Conservation (phyloP, 1,284 basidiomycete species). For the Ceratobasidium sp. region DNA sequence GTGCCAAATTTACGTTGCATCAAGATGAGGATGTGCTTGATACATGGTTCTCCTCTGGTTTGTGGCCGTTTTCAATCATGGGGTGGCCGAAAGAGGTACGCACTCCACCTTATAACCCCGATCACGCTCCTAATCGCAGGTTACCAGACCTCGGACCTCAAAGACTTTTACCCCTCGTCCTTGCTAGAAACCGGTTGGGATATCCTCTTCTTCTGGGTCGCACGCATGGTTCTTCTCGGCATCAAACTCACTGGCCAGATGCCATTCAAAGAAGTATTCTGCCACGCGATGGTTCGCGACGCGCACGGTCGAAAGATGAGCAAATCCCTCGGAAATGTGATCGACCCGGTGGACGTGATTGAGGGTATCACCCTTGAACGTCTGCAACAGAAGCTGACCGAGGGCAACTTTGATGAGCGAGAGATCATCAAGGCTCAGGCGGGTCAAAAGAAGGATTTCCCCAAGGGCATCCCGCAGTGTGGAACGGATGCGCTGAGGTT, state of each 20-base stretch:
- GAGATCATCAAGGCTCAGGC: slow-evolving; percentile 93
- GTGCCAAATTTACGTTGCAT: slow-evolving; percentile 80
- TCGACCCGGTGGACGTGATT: slow-evolving; percentile 97
- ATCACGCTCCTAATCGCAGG: slow-evolving; percentile 40
- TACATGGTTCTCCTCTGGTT: slow-evolving; percentile 98
- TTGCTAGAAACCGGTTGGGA: slow-evolving; percentile 99
- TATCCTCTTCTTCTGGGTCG: slow-evolving; percentile 99
- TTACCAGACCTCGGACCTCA: slow-evolving; percentile 75
- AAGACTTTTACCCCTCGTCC: slow-evolving; percentile 89
- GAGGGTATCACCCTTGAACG: slow-evolving; percentile 85
- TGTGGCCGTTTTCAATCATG: slow-evolving; percentile 99
- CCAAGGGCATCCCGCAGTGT: slow-evolving; percentile 98
- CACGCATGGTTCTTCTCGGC: slow-evolving; percentile 97
- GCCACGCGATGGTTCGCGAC: slow-evolving; percentile 99
- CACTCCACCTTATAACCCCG: neutral
- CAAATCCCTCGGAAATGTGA: slow-evolving; percentile 98
- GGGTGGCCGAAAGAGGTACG: slow-evolving; percentile 94
- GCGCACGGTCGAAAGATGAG: slow-evolving; percentile 99
- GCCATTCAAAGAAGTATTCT: slow-evolving; percentile 98
- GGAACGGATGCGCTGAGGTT: slow-evolving; percentile 97
- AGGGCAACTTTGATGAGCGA: slow-evolving; percentile 95
- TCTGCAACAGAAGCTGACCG: slow-evolving; percentile 89
- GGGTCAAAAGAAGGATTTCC: slow-evolving; percentile 99
- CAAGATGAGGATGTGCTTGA: slow-evolving; percentile 99
- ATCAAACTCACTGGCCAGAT: slow-evolving; percentile 89